Evolutionary conservation across 306 rosid species (phyloP), one percentile per base, ranked within the genome.

Genomic region (Inga leiocalycina): DNA sequence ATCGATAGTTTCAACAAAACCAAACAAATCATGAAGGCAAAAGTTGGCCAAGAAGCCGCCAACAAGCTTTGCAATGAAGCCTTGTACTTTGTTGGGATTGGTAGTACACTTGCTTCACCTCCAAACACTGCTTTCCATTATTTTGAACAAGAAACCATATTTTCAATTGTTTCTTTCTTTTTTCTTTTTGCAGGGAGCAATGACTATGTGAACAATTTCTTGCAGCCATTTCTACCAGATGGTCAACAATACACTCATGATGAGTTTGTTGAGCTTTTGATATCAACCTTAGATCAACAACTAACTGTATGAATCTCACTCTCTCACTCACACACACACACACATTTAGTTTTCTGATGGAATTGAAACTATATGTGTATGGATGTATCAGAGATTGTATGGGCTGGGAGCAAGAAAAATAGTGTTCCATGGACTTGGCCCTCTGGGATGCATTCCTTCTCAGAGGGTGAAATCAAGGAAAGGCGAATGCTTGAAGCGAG

Each of bases 371-470:
- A 30, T 48, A 4, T 51, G 13, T 16, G 14, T 51, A 16, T 52
- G 59, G 2, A 16, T 44, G 6, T 72, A n/a, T 4, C 51, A 93
- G 98, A 90, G 82, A 62, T 89, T 95, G 2, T 85, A 95, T 88
- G 73, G 87, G 17, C 84, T 95, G 10, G 97, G 91, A 75, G 98
- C 98, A 67, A 77, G 88, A 84, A 92, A 88, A 39, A 82, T 93
- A 75, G 83, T 89, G 8, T 54, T 93, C 70, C 90, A 95, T 68
- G 97, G 97, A 27, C 74, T 95, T 52, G 95, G 95, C 6, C 97
- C 98, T 10, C 88, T 93, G 0, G 98, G 98, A n/a, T 95, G 98
- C 85, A 93, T 95, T 84, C 97, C 98, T 39, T 95, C 98, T 16
- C 98, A 95, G 59, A 85, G 97, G 79, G 97, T 91, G 70, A 95